Evolutionary conservation across 257 asterid genomes (phyloP).

Genomic region (Plantago ovata): DNA sequence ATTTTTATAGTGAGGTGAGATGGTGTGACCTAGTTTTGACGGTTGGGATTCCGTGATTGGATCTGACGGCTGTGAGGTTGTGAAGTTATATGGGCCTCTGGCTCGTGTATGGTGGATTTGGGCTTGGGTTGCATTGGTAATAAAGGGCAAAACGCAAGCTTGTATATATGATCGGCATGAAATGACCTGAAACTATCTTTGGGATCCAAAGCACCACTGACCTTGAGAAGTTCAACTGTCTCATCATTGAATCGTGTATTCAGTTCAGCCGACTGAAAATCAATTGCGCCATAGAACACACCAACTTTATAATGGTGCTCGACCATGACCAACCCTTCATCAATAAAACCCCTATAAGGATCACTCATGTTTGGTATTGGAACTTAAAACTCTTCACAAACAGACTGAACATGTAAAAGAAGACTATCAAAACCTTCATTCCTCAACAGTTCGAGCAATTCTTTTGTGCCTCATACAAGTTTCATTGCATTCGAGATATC

Average conservation of each 20-base stretch:
- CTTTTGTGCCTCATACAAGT: neutral
- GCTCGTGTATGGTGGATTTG: no score
- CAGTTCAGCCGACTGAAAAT: neutral
- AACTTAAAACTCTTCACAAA: neutral
- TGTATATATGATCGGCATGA: no score
- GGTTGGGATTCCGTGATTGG: slow-evolving; percentile 22
- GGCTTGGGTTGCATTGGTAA: no score
- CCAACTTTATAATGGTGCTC: neutral
- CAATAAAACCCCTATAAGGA: neutral
- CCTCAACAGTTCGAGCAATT: no score
- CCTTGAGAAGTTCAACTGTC: neutral
- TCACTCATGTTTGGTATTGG: neutral
- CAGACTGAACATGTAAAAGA: neutral
- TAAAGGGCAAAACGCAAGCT: no score
- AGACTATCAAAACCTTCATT: no score
- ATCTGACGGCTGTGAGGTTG: slow-evolving; percentile 2
- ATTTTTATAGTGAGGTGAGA: slow-evolving; percentile 9
- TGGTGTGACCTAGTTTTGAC: slow-evolving; percentile 32
- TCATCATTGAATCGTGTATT: neutral
- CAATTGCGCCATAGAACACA: neutral
- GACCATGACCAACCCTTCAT: neutral
- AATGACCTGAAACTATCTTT: neutral
- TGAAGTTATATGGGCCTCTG: no score
- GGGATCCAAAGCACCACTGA: neutral
- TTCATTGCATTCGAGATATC: neutral